phyloP scores from a whole-genome alignment of 2,329 filamentous ascomycete species.

The Stemphylium lycopersici region DNA sequence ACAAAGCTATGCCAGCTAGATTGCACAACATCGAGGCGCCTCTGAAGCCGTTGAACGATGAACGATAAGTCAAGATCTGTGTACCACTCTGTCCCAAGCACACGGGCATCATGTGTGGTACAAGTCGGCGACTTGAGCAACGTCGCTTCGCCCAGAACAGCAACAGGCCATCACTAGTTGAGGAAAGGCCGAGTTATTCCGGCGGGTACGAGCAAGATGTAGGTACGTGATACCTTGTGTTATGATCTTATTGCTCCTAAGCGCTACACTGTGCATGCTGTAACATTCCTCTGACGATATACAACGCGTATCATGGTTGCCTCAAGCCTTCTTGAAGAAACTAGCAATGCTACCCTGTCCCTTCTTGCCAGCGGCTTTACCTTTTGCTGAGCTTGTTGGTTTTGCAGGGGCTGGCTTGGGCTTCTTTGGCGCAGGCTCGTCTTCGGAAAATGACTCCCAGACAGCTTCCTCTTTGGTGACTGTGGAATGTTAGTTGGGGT shows the following conservation, averaged over 20 bases:
- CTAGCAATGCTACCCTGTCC: conserved; percentile 87
- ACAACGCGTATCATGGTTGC: too few relatives aligned
- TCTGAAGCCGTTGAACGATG: conserved; percentile 3
- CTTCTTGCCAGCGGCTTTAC: conserved; percentile 53
- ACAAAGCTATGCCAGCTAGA: conserved; percentile 1
- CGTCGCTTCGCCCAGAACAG: background rate
- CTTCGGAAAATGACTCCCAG: conserved; percentile 95
- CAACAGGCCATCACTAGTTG: too few relatives aligned
- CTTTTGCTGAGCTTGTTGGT: conserved; percentile 57
- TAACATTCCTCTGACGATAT: too few relatives aligned
- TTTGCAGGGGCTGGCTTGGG: conserved; percentile 53
- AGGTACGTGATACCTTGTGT: background rate
- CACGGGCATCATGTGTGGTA: background rate
- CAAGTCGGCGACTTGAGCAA: conserved; percentile 14
- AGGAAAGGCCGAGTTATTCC: background rate
- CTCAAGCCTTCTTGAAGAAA: conserved; percentile 81
- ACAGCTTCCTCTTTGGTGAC: conserved; percentile 83
- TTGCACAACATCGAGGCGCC: conserved; percentile 7
- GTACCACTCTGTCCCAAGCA: conserved; percentile 6
- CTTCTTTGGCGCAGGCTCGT: conserved; percentile 70
- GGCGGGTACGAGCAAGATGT: background rate
- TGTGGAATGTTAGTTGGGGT: conserved; percentile 47
- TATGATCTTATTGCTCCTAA: too few relatives aligned
- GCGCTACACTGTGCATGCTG: too few relatives aligned
- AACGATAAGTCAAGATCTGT: conserved; percentile 18